Evolutionary conservation across 257 asterid genomes (phyloP).

Genomic region (Vinca minor): DNA sequence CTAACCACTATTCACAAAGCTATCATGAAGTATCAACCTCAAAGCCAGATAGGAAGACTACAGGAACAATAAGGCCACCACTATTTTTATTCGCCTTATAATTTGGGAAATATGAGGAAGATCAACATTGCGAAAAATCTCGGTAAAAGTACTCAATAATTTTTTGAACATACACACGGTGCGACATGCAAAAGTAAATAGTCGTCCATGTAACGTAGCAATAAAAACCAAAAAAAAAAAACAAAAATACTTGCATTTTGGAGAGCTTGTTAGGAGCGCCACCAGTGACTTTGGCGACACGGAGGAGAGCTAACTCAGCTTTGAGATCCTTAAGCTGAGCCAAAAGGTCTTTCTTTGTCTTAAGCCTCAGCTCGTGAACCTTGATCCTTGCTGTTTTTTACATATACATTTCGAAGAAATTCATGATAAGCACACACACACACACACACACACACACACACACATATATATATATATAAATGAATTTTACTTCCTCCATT

Average conservation of each 20-base stretch:
- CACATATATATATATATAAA: no score
- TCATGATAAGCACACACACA: neutral
- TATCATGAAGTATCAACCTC: neutral
- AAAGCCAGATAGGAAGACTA: neutral
- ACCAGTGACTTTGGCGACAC: slow-evolving; percentile 53
- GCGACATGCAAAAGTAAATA: no score
- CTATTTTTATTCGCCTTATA: no score
- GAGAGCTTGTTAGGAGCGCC: slow-evolving; percentile 45
- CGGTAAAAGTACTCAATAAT: no score
- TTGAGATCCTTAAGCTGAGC: slow-evolving; percentile 72
- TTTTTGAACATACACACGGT: no score
- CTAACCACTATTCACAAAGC: neutral
- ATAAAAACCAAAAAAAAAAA: neutral
- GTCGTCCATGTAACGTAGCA: neutral
- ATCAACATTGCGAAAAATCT: no score
- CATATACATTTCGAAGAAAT: neutral
- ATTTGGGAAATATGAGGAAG: no score
- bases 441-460: neutral
- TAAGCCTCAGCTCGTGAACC: slow-evolving; percentile 57
- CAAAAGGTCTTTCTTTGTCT: slow-evolving; percentile 44
- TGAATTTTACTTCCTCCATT: no score
- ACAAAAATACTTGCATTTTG: slow-evolving; percentile 20
- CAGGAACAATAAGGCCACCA: no score
- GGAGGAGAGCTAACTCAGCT: slow-evolving; percentile 59
- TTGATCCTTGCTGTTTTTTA: slow-evolving; percentile 46